A percentile compares a stretch with the other conserved stretches of the same genome.
Evolutionary conservation across 2,329 filamentous ascomycete species (phyloP).

Genomic region (Colletotrichum plurivorum): DNA sequence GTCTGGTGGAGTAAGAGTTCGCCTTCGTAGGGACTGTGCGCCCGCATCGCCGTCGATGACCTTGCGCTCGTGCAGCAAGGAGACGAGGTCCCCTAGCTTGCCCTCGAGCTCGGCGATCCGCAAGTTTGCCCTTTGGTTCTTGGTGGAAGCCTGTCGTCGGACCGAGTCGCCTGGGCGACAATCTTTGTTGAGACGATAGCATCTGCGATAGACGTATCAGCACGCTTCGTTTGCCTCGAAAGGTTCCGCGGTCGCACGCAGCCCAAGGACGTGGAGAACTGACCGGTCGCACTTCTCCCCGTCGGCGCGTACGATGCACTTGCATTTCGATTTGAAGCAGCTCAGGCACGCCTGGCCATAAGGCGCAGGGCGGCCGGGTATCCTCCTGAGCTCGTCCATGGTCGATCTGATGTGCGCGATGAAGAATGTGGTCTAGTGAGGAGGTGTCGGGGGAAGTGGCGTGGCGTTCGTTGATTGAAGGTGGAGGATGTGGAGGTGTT

Average conservation of each 20-base stretch:
- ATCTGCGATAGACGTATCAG: not conserved
- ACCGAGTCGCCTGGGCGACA: not conserved
- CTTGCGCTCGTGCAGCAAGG: not conserved
- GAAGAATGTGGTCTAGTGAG: not conserved
- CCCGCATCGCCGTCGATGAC: not conserved
- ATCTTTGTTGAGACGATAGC: slow-evolving; percentile 7
- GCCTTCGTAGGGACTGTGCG: not conserved
- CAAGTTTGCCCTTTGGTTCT: slow-evolving; percentile 1
- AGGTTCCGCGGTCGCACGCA: too few relatives aligned
- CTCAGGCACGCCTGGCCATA: slow-evolving; percentile 63
- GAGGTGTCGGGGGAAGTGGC: not conserved
- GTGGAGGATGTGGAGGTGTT: too few relatives aligned
- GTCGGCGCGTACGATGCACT: slow-evolving; percentile 58
- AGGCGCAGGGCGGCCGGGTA: slow-evolving; percentile 47
- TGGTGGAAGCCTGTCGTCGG: not conserved
- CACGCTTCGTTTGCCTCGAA: too few relatives aligned
- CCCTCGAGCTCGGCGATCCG: not conserved
- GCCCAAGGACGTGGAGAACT: not conserved
- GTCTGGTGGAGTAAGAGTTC: too few relatives aligned
- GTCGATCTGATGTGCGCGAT: not conserved
- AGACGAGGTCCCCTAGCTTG: not conserved
- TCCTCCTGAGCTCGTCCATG: slow-evolving; percentile 9
- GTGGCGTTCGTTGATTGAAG: not conserved
- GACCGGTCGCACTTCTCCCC: slow-evolving; percentile 42
- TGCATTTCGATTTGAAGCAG: slow-evolving; percentile 63